A percentile compares a stretch with the other conserved stretches of the same genome.
These are phyloP conservation scores for Trichoderma reesei DNA, from an alignment of 495 filamentous ascomycete species.

Conservation along the genomic window DNA sequence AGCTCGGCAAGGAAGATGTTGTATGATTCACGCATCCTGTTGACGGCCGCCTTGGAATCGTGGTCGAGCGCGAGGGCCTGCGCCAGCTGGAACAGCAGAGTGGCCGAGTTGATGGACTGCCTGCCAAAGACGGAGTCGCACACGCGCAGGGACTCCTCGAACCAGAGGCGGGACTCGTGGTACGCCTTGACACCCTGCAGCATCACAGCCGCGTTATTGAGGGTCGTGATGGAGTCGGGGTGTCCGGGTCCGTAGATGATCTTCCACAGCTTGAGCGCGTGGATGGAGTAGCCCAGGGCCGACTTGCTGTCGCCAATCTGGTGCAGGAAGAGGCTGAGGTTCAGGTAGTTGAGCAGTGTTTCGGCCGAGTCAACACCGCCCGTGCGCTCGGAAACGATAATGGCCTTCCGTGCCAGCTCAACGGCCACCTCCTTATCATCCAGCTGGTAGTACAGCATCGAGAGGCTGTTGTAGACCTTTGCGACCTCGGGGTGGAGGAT, in stretches of 20 bases:
- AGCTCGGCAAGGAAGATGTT: slow-evolving; percentile 84
- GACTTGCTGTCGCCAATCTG: slow-evolving; percentile 75
- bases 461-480: slow-evolving; percentile 85
- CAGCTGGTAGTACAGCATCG: slow-evolving; percentile 88
- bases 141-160: slow-evolving; percentile 79
- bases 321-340: slow-evolving; percentile 91
- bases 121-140: slow-evolving; percentile 83
- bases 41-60: slow-evolving; percentile 80
- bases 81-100: slow-evolving; percentile 90
- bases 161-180: slow-evolving; percentile 88
- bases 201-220: slow-evolving; percentile 99
- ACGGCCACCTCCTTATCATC: slow-evolving; percentile 94
- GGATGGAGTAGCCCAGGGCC: slow-evolving; percentile 77
- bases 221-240: slow-evolving; percentile 94
- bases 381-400: slow-evolving; percentile 91
- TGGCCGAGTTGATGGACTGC: slow-evolving; percentile 85
- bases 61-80: slow-evolving; percentile 90
- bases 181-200: slow-evolving; percentile 87
- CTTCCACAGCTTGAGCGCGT: slow-evolving; percentile 94
- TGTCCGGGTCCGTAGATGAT: slow-evolving; percentile 88
- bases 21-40: slow-evolving; percentile 88
- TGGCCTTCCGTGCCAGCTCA: slow-evolving; percentile 90
- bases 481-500: slow-evolving; percentile 96
- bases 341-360: slow-evolving; percentile 89
- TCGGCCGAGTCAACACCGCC: slow-evolving; percentile 88